Evolutionary conservation across 2,329 filamentous ascomycete species (phyloP).

Genomic region (Xylaria sp.): DNA sequence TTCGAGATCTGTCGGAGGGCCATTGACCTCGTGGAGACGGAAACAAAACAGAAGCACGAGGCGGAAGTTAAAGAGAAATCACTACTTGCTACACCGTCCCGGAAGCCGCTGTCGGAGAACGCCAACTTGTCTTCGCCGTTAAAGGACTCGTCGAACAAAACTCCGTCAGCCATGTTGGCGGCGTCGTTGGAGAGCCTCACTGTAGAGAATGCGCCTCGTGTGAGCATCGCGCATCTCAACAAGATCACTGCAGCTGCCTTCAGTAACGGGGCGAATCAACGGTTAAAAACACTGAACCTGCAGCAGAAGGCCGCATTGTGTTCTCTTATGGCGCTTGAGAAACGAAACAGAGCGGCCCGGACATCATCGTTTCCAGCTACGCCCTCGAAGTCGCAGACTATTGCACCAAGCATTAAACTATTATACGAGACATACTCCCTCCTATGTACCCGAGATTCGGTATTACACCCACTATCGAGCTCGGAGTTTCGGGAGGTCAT

Average conservation of each 20-base stretch:
- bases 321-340: constrained; percentile 84
- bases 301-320: constrained; percentile 97
- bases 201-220: constrained; percentile 79
- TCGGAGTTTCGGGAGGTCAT: constrained; percentile 96
- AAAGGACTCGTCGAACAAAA: constrained; percentile 42
- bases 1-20: constrained; percentile 92
- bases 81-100: constrained; percentile 67
- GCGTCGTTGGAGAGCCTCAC: constrained; percentile 66
- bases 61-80: constrained; percentile 60
- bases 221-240: constrained; percentile 87
- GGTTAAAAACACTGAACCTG: constrained; percentile 84
- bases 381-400: constrained; percentile 62
- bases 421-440: constrained; percentile 82
- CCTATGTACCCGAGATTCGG: constrained; percentile 84
- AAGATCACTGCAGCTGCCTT: constrained; percentile 89
- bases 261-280: constrained; percentile 82
- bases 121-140: constrained; percentile 68
- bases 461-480: constrained; percentile 84
- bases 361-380: constrained; percentile 48
- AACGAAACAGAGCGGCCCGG: constrained; percentile 62
- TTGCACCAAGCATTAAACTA: constrained; percentile 79
- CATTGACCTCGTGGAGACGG: constrained; percentile 84
- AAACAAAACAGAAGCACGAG: constrained; percentile 75
- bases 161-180: constrained; percentile 51
- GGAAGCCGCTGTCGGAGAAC: constrained; percentile 80